Conservation (phyloP, 2,329 filamentous ascomycete species). For the Alternaria incomplexa region DNA sequence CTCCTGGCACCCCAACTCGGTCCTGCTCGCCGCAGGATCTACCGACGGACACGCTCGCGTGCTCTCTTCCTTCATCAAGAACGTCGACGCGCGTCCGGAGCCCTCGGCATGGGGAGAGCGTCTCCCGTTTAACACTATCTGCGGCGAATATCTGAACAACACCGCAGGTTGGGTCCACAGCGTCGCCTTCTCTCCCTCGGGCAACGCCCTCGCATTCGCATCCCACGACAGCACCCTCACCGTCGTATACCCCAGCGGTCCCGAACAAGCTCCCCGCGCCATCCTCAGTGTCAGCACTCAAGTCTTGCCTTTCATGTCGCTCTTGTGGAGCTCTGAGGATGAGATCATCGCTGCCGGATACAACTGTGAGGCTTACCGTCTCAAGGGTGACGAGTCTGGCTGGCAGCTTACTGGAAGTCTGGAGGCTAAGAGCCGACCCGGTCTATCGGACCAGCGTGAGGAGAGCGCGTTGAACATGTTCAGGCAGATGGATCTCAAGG, state of each 20-base stretch:
- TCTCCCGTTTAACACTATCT: conserved; percentile 97
- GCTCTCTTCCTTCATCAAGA: conserved; percentile 95
- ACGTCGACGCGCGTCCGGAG: conserved; percentile 83
- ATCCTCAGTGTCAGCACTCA: conserved; percentile 89
- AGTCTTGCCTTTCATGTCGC: conserved; percentile 86
- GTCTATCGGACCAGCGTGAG: conserved; percentile 70
- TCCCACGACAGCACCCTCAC: conserved; percentile 97
- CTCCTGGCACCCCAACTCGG: conserved; percentile 96
- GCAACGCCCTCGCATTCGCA: conserved; percentile 90
- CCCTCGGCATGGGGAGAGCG: conserved; percentile 92
- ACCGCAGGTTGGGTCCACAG: conserved; percentile 97
- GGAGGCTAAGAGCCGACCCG: conserved; percentile 72
- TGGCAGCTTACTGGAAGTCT: conserved; percentile 86
- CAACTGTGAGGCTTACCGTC: conserved; percentile 85
- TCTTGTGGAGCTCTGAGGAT: conserved; percentile 89
- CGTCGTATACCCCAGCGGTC: conserved; percentile 89
- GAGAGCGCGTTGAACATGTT: conserved; percentile 98
- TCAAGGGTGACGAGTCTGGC: conserved; percentile 76
- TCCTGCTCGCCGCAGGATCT: conserved; percentile 91
- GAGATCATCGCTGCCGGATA: conserved; percentile 97
- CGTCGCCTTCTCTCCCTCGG: conserved; percentile 89
- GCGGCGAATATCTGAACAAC: conserved; percentile 94
- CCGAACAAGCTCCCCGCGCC: conserved; percentile 89
- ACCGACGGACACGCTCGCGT: conserved; percentile 96
- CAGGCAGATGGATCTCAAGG: conserved; percentile 97